These are phyloP conservation scores for Ordospora colligata DNA, from an alignment of 371 early-diverging fungal genomes.

Conservation along the genomic window DNA sequence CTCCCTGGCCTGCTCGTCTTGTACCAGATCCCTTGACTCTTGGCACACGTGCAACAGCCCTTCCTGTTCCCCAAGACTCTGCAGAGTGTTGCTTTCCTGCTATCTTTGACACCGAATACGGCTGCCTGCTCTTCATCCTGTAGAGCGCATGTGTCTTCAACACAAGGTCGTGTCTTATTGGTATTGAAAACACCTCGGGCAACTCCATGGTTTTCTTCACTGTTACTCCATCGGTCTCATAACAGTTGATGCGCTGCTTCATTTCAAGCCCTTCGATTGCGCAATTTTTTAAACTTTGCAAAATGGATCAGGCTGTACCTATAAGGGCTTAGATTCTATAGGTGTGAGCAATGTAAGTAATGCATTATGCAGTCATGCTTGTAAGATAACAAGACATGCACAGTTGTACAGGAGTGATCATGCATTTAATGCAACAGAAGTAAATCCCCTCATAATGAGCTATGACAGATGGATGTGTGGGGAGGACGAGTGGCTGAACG, in stretches of 20 bases:
- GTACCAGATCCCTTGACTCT: conserved; percentile 96
- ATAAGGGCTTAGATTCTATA: no score
- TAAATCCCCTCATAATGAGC: not conserved
- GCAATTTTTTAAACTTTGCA: no score
- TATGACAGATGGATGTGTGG: not conserved
- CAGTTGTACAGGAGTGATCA: not conserved
- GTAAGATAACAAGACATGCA: not conserved
- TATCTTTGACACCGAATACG: conserved; percentile 86
- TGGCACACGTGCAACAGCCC: conserved; percentile 99
- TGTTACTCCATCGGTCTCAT: conserved; percentile 42
- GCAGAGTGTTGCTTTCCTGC: conserved; percentile 99
- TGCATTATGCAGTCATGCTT: no score
- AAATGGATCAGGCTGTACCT: no score
- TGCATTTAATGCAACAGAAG: not conserved
- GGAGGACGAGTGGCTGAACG: not conserved
- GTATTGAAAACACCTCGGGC: conserved; percentile 90
- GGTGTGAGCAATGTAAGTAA: no score
- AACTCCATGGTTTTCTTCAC: conserved; percentile 59
- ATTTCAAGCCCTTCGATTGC: conserved; percentile 22
- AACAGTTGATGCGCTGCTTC: conserved; percentile 39
- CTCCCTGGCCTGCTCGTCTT: conserved; percentile 97
- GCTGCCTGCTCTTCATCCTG: conserved; percentile 95
- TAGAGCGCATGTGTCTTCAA: conserved; percentile 87
- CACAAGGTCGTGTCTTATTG: conserved; percentile 93
- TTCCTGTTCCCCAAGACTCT: conserved; percentile 94